Percentiles rank a stretch among this genome's conserved stretches.
Evolutionary conservation across 805 yeast genomes (phyloP).

Genomic region (Saccharomyces jurei): DNA sequence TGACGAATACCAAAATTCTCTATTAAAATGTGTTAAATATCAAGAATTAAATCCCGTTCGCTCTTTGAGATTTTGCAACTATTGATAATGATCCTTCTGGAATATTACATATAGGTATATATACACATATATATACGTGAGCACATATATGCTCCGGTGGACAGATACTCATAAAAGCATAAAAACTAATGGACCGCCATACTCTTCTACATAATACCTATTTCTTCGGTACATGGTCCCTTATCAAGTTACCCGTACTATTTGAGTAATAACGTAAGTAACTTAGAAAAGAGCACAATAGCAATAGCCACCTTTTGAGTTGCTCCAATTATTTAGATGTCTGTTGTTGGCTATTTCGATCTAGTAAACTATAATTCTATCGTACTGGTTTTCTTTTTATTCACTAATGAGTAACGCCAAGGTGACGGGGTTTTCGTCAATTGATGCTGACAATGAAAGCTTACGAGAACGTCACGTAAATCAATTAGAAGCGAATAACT

Average conservation of each 20-base stretch:
- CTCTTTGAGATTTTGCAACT: constrained; percentile 26
- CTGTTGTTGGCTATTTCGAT: neutral
- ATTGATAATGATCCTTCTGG: constrained; percentile 5
- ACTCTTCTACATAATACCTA: neutral
- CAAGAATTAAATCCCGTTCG: constrained; percentile 56
- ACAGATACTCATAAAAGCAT: neutral
- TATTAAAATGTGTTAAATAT: constrained; percentile 58
- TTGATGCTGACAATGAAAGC: neutral
- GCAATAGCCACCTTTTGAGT: neutral
- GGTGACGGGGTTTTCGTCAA: neutral
- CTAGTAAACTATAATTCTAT: neutral
- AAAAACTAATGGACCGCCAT: neutral
- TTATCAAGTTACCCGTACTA: neutral
- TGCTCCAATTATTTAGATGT: neutral
- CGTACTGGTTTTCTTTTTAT: neutral
- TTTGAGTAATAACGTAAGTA: neutral
- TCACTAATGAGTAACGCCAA: neutral
- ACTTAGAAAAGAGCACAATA: neutral
- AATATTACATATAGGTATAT: neutral
- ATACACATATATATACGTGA: neutral
- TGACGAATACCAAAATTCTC: constrained; percentile 39
- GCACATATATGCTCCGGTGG: neutral
- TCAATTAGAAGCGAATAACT: neutral
- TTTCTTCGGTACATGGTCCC: neutral
- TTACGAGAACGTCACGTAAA: neutral